Base-by-base conservation (phyloP, 352 stramenopile genomes). In the Plasmopara muralis region DNA sequence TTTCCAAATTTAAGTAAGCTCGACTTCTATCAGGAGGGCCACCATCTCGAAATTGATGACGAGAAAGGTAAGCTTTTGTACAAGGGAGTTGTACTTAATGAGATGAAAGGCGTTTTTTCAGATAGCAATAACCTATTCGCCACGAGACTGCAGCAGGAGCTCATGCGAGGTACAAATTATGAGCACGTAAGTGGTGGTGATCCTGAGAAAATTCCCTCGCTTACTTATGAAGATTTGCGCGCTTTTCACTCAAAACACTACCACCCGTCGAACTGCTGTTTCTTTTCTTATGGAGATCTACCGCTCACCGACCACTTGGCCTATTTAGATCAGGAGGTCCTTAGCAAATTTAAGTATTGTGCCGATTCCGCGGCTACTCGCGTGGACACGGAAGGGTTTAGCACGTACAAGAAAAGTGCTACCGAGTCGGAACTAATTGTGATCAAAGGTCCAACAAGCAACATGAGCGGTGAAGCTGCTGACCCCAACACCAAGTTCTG, bases 101-200 rank as follows among this genome's bases (percentile, higher is more conserved):
- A 99, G 75, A 99, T 99, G 97, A 99, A 99, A 67, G 96, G 97
- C 42, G 93, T 98, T 5, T 94, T 99, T 55, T 98, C 90, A 12
- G 94, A 91, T 53, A 91, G 92, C 44, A 93, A 97, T 67, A 97
- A 91, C 35, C 67, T 98, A 13, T 86, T 98, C 42, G 80, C 75
- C 29, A 90, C 89, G 31, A 87, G 83, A 45, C 70, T 95, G 40
- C 93, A 98, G 67, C 74, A 92, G 51, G 81, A 78, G 38, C 73
- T 98, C 29, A 96, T 99, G 60, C 66, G 96, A 68, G 74, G 89
- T 64, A 66, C 74, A 28, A 85, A 90, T 62, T 93, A 93, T 53
- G 72, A 82, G 43, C 79, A 94, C 55, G 74, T 92, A 53, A 92
- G 83, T 50, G 83, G 83, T 14, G 83, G 83, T 1, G 74, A 89